Percentiles rank a stretch among this genome's conserved stretches.
These are phyloP conservation scores for Salix brachista DNA, from an alignment of 345 rosid species.

Conservation along the genomic window DNA sequence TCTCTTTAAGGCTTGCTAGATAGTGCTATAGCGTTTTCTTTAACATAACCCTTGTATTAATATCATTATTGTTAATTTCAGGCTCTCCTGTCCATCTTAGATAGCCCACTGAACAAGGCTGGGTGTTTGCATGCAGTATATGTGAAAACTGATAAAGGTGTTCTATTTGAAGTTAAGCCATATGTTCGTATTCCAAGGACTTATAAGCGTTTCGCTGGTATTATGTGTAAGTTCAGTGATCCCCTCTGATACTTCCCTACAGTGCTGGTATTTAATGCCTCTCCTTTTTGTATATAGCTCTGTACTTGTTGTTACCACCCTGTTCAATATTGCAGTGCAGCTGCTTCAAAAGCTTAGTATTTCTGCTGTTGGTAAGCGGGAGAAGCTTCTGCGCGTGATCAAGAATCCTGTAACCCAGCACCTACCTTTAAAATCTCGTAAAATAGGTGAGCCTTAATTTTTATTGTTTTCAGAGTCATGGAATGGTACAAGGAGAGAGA, in stretches of 20 bases:
- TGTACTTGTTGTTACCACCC: neutral
- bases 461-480: neutral
- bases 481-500: neutral
- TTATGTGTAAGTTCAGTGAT: slow-evolving; percentile 60
- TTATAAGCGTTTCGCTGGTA: slow-evolving; percentile 71
- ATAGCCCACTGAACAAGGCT: slow-evolving; percentile 83
- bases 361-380: slow-evolving; percentile 67
- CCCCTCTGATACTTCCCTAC: neutral
- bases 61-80: slow-evolving; percentile 16
- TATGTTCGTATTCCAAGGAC: slow-evolving; percentile 90
- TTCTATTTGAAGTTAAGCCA: slow-evolving; percentile 80
- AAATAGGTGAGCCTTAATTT: slow-evolving; percentile 51
- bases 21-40: no score
- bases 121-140: slow-evolving; percentile 75
- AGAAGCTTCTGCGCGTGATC: slow-evolving; percentile 72
- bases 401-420: slow-evolving; percentile 69
- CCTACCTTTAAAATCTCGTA: slow-evolving; percentile 57
- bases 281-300: neutral
- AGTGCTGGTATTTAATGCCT: neutral
- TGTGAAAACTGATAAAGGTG: slow-evolving; percentile 80
- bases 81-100: slow-evolving; percentile 77
- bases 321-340: slow-evolving; percentile 52
- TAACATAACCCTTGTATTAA: neutral
- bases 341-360: slow-evolving; percentile 77
- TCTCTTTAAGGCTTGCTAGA: no score